phyloP scores from a whole-genome alignment of 805 yeast species.

The Candida michaelii region DNA sequence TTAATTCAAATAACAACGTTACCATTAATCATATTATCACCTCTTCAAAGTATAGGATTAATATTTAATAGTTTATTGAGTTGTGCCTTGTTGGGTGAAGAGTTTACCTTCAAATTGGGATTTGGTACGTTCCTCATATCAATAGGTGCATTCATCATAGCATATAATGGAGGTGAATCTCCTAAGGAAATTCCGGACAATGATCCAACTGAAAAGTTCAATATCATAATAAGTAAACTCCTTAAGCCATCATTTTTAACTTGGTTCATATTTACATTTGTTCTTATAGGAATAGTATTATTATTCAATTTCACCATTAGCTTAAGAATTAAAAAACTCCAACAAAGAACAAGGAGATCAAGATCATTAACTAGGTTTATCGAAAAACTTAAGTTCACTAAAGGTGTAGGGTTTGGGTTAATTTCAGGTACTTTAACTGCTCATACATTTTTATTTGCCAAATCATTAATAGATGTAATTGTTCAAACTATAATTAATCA shows the following conservation, averaged over 20 bases:
- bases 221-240: conserved; percentile 37
- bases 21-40: conserved; percentile 77
- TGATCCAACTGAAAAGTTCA: conserved; percentile 31
- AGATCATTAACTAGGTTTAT: conserved; percentile 12
- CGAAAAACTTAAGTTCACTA: conserved; percentile 31
- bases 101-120: conserved; percentile 56
- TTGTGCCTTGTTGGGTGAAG: conserved; percentile 66
- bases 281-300: conserved; percentile 25
- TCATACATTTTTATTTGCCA: conserved; percentile 82
- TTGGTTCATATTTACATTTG: conserved; percentile 52
- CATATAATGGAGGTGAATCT: conserved; percentile 60
- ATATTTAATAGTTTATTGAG: conserved; percentile 76
- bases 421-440: conserved; percentile 80
- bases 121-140: conserved; percentile 69
- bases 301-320: conserved; percentile 21
- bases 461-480: conserved; percentile 71
- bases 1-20: conserved; percentile 79
- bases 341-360: conserved; percentile 12
- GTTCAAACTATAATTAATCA: conserved; percentile 41
- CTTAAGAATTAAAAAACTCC: conserved; percentile 10
- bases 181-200: conserved; percentile 22
- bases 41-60: conserved; percentile 84
- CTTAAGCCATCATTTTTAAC: conserved; percentile 46
- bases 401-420: conserved; percentile 66
- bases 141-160: conserved; percentile 75